Percentiles rank a stretch among this genome's conserved stretches.
These are phyloP conservation scores for Blastocystis sp. DNA, from an alignment of 352 stramenopile genomes.

Conservation along the genomic window DNA sequence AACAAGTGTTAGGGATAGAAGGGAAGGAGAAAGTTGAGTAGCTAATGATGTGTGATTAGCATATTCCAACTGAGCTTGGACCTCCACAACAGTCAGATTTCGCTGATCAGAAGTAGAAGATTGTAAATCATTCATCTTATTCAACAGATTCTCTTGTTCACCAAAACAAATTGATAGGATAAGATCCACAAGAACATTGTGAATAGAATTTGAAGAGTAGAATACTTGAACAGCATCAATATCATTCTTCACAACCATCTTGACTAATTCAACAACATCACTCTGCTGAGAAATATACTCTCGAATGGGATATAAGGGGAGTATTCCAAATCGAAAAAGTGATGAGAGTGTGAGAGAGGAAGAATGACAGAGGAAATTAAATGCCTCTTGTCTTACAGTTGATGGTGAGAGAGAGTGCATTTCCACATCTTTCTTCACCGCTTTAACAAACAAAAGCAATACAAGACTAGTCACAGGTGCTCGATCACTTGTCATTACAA, in stretches of 20 bases:
- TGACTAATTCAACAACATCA: constrained; percentile 1
- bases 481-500: too few species aligned
- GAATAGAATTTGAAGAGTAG: too few species aligned
- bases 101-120: too few species aligned
- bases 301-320: neutral
- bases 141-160: too few species aligned
- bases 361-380: neutral
- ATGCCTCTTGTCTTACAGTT: neutral
- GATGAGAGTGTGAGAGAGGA: neutral
- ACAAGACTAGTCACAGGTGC: neutral
- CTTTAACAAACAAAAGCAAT: neutral
- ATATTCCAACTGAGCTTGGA: neutral
- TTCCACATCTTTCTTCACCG: neutral
- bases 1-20: neutral
- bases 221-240: neutral
- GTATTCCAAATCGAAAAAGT: neutral
- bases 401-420: neutral
- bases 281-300: neutral
- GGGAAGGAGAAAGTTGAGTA: neutral
- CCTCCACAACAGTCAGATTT: too few species aligned
- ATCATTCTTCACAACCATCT: neutral
- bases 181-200: too few species aligned
- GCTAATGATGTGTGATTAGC: neutral
- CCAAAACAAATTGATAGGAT: too few species aligned
- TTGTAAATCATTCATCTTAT: too few species aligned